phyloP scores from a whole-genome alignment of 2,329 filamentous ascomycete genomes.

The Calonectria ilicicola region DNA sequence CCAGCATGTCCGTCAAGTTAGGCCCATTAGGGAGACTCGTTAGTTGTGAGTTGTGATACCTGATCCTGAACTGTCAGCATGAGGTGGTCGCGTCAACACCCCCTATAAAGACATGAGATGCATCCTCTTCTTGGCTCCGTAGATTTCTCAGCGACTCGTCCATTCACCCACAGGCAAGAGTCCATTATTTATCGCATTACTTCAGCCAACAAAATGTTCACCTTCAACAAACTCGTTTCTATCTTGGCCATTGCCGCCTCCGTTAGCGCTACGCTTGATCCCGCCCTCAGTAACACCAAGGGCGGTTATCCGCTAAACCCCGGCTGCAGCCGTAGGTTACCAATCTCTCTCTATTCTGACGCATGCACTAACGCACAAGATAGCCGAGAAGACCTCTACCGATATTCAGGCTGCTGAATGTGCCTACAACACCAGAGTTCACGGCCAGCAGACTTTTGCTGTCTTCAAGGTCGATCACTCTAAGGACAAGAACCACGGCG shows the following conservation, averaged over 20 bases:
- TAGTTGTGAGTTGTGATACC: no score
- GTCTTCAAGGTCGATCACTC: conserved; percentile 41
- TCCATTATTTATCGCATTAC: neutral
- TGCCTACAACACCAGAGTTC: conserved; percentile 40
- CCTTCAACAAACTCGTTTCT: conserved; percentile 33
- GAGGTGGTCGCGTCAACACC: neutral
- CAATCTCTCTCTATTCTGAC: neutral
- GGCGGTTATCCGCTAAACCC: conserved; percentile 36
- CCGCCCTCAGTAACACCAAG: conserved; percentile 38
- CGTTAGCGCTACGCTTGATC: conserved; percentile 38
- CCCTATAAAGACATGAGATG: neutral
- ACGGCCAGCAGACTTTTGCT: conserved; percentile 40
- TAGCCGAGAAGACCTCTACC: conserved; percentile 38
- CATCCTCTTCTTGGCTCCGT: neutral
- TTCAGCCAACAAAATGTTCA: conserved; percentile 28
- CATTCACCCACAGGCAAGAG: neutral
- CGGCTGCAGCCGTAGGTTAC: conserved; percentile 32
- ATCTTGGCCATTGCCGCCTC: conserved; percentile 33
- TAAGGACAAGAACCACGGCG: conserved; percentile 38
- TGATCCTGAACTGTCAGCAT: no score
- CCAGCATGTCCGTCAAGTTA: neutral
- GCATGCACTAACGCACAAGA: neutral
- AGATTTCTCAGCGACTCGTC: no score
- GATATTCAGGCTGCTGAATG: conserved; percentile 42
- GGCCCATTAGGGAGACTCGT: no score